A percentile compares a stretch with the other conserved stretches of the same genome.
phyloP scores from a whole-genome alignment of 805 yeast genomes.

The Nakazawaea wyomingensis region DNA sequence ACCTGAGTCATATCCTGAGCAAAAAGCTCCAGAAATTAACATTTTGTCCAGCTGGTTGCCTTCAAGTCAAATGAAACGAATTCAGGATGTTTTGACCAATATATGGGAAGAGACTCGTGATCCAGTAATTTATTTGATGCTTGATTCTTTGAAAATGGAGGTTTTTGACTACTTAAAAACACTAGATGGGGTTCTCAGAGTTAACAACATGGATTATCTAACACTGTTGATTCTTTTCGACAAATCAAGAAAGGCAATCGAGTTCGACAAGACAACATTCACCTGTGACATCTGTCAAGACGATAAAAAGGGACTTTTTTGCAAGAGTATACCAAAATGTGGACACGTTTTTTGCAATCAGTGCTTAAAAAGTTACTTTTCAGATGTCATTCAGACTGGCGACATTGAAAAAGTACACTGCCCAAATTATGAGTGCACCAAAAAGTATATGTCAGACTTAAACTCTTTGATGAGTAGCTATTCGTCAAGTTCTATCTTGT shows the following conservation, averaged over 20 bases:
- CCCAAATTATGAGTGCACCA: constrained; percentile 48
- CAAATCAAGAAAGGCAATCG: constrained; percentile 17
- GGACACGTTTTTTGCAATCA: constrained; percentile 42
- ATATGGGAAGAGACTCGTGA: constrained; percentile 33
- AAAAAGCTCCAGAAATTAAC: constrained; percentile 22
- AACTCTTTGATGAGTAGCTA: neutral
- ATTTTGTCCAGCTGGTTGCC: constrained; percentile 30
- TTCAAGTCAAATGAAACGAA: constrained; percentile 10
- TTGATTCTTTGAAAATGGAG: constrained; percentile 32
- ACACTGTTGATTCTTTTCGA: constrained; percentile 17
- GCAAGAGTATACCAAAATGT: constrained; percentile 37
- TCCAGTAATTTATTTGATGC: constrained; percentile 35
- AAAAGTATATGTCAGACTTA: constrained; percentile 5
- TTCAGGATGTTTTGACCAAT: constrained; percentile 19
- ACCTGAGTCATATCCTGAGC: constrained; percentile 32
- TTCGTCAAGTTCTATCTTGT: constrained; percentile 17
- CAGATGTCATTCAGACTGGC: constrained; percentile 38
- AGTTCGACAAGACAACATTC: constrained; percentile 34
- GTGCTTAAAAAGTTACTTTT: constrained; percentile 41
- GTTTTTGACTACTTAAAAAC: constrained; percentile 16
- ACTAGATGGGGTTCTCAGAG: constrained; percentile 1
- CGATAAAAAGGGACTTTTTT: constrained; percentile 38
- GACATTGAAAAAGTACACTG: constrained; percentile 50
- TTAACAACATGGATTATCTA: neutral
- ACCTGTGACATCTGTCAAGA: constrained; percentile 55